Evolutionary conservation across 2,329 filamentous ascomycete genomes (phyloP), one percentile per base, ranked within the genome.

Genomic region (Colletotrichum brevisporum): DNA sequence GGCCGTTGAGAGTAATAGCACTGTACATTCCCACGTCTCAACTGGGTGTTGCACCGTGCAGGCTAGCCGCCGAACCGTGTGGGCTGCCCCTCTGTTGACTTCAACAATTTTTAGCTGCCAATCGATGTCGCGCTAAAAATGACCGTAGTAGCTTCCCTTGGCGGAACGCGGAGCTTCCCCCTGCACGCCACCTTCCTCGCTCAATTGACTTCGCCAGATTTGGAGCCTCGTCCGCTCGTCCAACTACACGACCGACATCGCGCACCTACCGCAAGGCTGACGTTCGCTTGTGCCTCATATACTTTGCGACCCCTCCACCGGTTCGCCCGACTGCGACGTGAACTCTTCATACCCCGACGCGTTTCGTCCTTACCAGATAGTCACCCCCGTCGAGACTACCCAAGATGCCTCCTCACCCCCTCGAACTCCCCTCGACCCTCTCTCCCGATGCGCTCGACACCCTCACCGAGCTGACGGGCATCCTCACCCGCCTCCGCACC

Each of bases 361-460:
- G 39, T 36, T 36, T 36, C 31, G 31, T 36, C 31, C 9, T 12
- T 10, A 10, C 31, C 31, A 36, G 31, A 36, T 8, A 36, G 9
- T 36, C 31, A 36, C 31, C 31, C 31, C 10, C 31, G 31, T 36
- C 31, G 31, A 36, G 9, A 45, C 5, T 4, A 5, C 13, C 18
- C 43, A 63, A 54, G 39, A 70, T 70, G 67, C 67, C 67, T 43
- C 62, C 67, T 55, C 83, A 81, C 76, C 83, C 81, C 24, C 84
- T 86, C 76, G 82, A 84, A 71, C 82, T 88, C 67, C 86, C 91
- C 39, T 82, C 88, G 3, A 89, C 91, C 64, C 92, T 96, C 71
- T 88, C 93, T 57, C 92, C 95, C 31, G 91, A 95, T 79, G 90
- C 90, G 57, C 94, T 98, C 82, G 95, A 97, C 83, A 89, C 94